These are phyloP conservation scores for Teunomyces barrocoloradensis DNA, from an alignment of 805 yeast genomes.

Conservation along the genomic window DNA sequence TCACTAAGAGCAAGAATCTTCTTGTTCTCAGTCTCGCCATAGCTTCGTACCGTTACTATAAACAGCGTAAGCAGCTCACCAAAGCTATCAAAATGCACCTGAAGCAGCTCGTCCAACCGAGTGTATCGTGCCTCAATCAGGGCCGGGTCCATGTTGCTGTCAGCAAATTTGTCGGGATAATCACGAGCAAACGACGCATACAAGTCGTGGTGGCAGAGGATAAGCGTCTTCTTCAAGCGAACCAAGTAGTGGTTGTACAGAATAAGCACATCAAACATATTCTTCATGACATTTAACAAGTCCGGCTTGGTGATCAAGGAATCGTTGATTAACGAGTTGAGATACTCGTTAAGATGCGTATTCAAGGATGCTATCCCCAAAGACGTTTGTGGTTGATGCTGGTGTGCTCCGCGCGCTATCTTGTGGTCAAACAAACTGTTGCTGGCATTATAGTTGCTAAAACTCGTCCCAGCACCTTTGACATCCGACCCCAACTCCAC, in stretches of 20 bases:
- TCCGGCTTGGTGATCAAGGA: constrained; percentile 62
- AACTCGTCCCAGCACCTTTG: constrained; percentile 3
- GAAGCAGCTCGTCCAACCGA: constrained; percentile 40
- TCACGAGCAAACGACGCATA: constrained; percentile 34
- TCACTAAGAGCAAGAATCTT: constrained; percentile 43
- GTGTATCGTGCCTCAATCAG: constrained; percentile 40
- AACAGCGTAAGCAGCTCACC: constrained; percentile 45
- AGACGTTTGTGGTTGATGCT: background rate
- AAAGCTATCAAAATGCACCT: constrained; percentile 44
- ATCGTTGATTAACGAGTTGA: constrained; percentile 63
- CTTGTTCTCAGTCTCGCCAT: constrained; percentile 51
- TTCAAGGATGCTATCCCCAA: constrained; percentile 33
- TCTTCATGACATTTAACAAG: constrained; percentile 46
- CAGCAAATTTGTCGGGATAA: constrained; percentile 36
- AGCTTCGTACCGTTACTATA: constrained; percentile 42
- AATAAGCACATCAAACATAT: constrained; percentile 45
- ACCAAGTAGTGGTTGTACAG: constrained; percentile 48
- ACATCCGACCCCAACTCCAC: constrained; percentile 12
- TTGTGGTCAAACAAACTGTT: constrained; percentile 24
- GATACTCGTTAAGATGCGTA: constrained; percentile 48
- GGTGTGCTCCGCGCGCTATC: constrained; percentile 5
- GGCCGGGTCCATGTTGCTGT: constrained; percentile 36
- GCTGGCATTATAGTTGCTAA: constrained; percentile 14
- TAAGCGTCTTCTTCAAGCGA: constrained; percentile 54
- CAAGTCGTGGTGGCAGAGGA: constrained; percentile 48